A percentile compares a stretch with the other conserved stretches of the same genome.
phyloP scores from a whole-genome alignment of 495 filamentous ascomycete genomes.

The Staphylotrichum tortipilum region DNA sequence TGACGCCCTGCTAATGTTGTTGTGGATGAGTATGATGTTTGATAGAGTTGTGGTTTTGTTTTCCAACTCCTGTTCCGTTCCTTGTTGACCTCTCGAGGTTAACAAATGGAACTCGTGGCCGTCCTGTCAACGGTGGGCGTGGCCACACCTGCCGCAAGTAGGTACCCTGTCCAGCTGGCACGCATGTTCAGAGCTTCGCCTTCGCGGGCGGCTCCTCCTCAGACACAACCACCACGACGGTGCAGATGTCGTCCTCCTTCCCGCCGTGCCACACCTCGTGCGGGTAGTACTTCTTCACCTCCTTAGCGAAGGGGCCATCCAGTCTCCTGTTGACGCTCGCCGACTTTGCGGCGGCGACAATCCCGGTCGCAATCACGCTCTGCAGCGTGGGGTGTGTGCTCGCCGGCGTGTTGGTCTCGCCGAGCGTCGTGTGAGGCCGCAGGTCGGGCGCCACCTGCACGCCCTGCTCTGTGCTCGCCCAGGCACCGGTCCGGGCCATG shows the following conservation, averaged over 20 bases:
- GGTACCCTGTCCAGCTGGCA: too few species aligned
- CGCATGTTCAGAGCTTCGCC: slow-evolving; percentile 33
- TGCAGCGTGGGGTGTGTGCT: slow-evolving; percentile 48
- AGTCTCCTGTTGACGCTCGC: slow-evolving; percentile 68
- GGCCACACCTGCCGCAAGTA: too few species aligned
- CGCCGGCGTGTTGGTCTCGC: slow-evolving; percentile 13
- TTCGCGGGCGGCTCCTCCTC: slow-evolving; percentile 35
- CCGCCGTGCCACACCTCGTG: slow-evolving; percentile 77
- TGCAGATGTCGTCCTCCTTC: slow-evolving; percentile 87
- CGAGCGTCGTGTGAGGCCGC: slow-evolving; percentile 41
- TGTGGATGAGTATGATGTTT: too few species aligned
- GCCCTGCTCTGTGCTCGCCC: slow-evolving; percentile 52
- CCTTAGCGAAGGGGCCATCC: slow-evolving; percentile 90
- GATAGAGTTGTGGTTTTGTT: too few species aligned
- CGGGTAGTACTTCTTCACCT: slow-evolving; percentile 78
- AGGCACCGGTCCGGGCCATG: slow-evolving; percentile 67
- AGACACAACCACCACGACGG: slow-evolving; percentile 64
- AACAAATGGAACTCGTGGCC: too few species aligned
- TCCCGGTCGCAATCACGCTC: slow-evolving; percentile 64
- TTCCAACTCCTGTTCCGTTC: too few species aligned
- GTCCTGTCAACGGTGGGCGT: too few species aligned
- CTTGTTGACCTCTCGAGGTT: too few species aligned
- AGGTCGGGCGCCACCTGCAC: slow-evolving; percentile 52
- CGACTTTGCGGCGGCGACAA: slow-evolving; percentile 71
- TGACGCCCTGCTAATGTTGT: too few species aligned